These are phyloP conservation scores for Metschnikowia lunata DNA, from an alignment of 805 yeast species.

Conservation along the genomic window DNA sequence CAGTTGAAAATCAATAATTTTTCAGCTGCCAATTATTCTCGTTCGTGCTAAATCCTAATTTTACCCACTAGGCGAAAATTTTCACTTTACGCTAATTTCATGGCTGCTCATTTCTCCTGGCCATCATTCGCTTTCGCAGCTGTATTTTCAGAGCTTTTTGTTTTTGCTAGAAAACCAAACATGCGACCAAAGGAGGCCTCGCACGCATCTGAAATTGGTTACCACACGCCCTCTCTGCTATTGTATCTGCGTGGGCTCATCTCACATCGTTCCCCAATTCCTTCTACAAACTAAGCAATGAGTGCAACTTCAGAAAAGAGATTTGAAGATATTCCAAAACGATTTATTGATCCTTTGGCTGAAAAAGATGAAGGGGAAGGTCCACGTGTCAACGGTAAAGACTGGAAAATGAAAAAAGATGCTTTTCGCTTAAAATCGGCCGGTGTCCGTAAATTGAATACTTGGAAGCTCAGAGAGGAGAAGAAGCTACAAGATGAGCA, in stretches of 20 bases:
- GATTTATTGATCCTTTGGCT: slow-evolving; percentile 30
- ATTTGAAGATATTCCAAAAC: slow-evolving; percentile 33
- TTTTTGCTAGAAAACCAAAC: too few relatives aligned
- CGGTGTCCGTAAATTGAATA: slow-evolving; percentile 47
- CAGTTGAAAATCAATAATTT: too few relatives aligned
- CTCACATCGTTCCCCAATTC: too few relatives aligned
- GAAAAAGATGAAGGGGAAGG: slow-evolving; percentile 43
- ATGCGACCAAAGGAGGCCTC: too few relatives aligned
- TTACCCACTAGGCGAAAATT: too few relatives aligned
- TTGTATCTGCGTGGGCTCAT: too few relatives aligned
- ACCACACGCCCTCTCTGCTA: not conserved
- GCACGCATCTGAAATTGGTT: not conserved
- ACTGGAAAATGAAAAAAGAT: slow-evolving; percentile 65
- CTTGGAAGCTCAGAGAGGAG: slow-evolving; percentile 66
- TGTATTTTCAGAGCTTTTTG: too few relatives aligned
- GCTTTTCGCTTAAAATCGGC: slow-evolving; percentile 61
- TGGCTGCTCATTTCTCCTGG: too few relatives aligned
- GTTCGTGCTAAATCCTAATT: too few relatives aligned
- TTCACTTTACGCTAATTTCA: too few relatives aligned
- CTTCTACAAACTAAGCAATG: slow-evolving; percentile 16
- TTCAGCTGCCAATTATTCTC: too few relatives aligned
- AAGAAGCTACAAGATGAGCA: slow-evolving; percentile 63
- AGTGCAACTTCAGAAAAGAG: slow-evolving; percentile 27
- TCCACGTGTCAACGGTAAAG: slow-evolving; percentile 56
- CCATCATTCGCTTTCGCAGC: too few relatives aligned